A percentile compares a stretch with the other conserved stretches of the same genome.
These are phyloP conservation scores for Trichoderma simmonsii DNA, from an alignment of 2,329 filamentous ascomycete species.

Conservation along the genomic window DNA sequence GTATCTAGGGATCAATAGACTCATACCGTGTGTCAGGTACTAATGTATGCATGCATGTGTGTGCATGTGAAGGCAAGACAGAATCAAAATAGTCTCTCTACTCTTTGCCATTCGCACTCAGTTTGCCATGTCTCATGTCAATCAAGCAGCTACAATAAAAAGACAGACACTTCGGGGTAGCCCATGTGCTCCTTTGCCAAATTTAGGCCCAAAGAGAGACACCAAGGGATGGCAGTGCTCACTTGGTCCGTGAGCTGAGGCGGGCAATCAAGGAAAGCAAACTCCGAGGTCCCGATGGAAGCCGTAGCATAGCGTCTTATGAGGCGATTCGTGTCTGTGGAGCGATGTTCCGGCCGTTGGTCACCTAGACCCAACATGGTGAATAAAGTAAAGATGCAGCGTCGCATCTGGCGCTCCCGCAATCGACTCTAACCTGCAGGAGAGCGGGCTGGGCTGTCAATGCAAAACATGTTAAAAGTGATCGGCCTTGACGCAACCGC, in stretches of 20 bases:
- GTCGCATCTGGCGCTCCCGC: neutral
- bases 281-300: neutral
- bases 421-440: neutral
- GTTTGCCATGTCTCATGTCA: neutral
- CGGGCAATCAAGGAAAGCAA: neutral
- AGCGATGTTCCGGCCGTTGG: conserved; percentile 3
- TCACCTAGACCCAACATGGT: neutral
- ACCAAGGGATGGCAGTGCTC: neutral
- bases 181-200: neutral
- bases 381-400: neutral
- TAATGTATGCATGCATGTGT: neutral
- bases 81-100: neutral
- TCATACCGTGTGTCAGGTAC: neutral
- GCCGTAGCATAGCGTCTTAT: neutral
- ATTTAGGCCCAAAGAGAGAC: neutral
- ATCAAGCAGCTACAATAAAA: neutral
- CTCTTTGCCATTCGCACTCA: neutral
- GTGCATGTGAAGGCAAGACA: neutral
- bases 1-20: neutral
- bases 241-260: neutral
- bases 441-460: neutral
- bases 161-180: neutral
- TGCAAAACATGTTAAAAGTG: neutral
- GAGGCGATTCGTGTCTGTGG: neutral
- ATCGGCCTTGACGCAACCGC: neutral